A percentile compares a stretch with the other conserved stretches of the same genome.
Conservation (phyloP, 1,284 basidiomycete genomes). For the Pholiota adiposa region DNA sequence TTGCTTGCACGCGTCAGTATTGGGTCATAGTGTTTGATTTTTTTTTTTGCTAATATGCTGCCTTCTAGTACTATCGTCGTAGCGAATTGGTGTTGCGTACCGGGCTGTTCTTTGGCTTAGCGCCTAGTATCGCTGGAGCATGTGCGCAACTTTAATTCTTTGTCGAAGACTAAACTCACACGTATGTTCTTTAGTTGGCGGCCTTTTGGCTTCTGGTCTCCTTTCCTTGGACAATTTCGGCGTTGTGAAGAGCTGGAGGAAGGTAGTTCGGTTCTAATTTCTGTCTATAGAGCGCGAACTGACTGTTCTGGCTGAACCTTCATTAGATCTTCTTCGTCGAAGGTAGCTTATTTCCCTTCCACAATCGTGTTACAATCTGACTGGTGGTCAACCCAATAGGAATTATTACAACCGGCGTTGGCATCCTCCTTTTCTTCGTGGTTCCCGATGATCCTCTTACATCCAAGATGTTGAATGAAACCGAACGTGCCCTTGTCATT, state of each 20-base stretch:
- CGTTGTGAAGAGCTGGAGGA: conserved; percentile 40
- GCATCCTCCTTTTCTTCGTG: conserved; percentile 38
- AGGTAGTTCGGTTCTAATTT: conserved; percentile 21
- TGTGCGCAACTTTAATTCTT: conserved; percentile 33
- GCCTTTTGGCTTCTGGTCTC: conserved; percentile 44
- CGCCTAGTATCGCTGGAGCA: conserved; percentile 46
- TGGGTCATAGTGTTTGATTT: background rate
- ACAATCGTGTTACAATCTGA: background rate
- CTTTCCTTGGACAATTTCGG: conserved; percentile 39
- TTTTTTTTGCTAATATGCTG: background rate
- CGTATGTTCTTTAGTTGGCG: conserved; percentile 35
- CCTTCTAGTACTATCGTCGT: conserved; percentile 46
- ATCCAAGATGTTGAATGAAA: conserved; percentile 38
- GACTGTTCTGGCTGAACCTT: background rate
- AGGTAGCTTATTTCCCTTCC: conserved; percentile 26
- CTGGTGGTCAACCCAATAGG: conserved; percentile 27
- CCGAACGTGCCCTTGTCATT: conserved; percentile 40
- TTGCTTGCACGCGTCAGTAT: conserved; percentile 43
- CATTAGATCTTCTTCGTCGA: conserved; percentile 42
- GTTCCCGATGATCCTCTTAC: conserved; percentile 41
- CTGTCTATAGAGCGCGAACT: background rate
- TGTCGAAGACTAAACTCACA: background rate
- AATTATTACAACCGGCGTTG: conserved; percentile 41
- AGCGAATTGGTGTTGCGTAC: conserved; percentile 46
- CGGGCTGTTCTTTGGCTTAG: conserved; percentile 47